Base-by-base conservation (phyloP, 2,329 filamentous ascomycete genomes). In the Colletotrichum sansevieriae region DNA sequence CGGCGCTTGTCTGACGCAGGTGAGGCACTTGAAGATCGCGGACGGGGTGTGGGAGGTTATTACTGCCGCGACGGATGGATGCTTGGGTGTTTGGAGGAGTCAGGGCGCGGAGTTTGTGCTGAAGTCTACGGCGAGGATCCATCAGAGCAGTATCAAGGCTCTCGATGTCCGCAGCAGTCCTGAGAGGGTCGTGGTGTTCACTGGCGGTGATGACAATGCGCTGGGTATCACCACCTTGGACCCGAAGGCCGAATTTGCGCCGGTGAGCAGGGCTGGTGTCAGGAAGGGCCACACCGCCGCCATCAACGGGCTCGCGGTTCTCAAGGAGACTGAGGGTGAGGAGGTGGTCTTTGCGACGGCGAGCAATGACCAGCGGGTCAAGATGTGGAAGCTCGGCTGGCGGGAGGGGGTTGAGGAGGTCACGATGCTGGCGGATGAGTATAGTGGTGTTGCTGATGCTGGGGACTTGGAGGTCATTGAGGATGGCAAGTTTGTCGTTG, bases 191-290 rank as follows among this genome's bases (percentile, higher is more conserved):
- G 70, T 92, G 1, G 75, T 97, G 18, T 78, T 93, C 4, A 94
- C 93, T 0, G 94, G 93, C 29, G 94, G 96, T 22, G 96, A 99
- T 74, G 96, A 98, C 78, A 96, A 96, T 70, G 91, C 91, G 3
- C 78, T 98, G 0, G 90, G 87, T 0, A 74, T 93, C 11, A 87
- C 86, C 25, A 78, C 65, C 0, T 75, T 85, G 29, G 65, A 37
- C 73, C 85, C 33, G 72, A 43, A 64, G 43, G 43, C 61, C 15
- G 5, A 29, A 2, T 15, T 75, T 58, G 56, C 41, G 1, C 63
- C 79, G 8, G 47, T 65, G 39, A 76, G 73, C 44, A 74, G 76
- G 13, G 73, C 65, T 55, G 70, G 74, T 3, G 78, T 91, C 2
- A 81, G 82, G 25, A 83, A 84, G 2, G 91, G 92, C 0, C 93